These are phyloP conservation scores for Babesia bigemina DNA, from an alignment of 169 alveolate genomes.

Conservation along the genomic window DNA sequence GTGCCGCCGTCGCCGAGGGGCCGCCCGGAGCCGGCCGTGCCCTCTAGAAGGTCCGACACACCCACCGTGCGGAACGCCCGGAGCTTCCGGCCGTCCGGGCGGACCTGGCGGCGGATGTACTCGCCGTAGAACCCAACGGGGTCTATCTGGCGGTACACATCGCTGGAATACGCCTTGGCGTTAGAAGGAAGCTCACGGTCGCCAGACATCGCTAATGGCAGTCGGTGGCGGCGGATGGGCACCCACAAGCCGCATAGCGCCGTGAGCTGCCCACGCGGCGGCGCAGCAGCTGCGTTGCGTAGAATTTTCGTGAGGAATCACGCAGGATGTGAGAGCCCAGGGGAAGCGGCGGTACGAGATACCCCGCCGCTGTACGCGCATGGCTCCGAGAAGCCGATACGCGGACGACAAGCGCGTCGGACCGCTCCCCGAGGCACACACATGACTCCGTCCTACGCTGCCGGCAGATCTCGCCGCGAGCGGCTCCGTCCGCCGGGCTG, in stretches of 20 bases:
- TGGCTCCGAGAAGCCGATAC: too few relatives aligned
- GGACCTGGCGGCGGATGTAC: conserved; percentile 29
- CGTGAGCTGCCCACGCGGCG: too few relatives aligned
- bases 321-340: too few relatives aligned
- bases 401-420: too few relatives aligned
- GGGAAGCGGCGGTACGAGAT: too few relatives aligned
- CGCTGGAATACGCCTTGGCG: conserved; percentile 30
- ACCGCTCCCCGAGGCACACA: too few relatives aligned
- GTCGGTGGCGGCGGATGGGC: neutral
- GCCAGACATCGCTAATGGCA: neutral
- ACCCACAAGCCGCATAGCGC: neutral
- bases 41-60: conserved; percentile 41
- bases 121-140: conserved; percentile 37
- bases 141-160: conserved; percentile 63
- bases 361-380: too few relatives aligned
- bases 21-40: neutral
- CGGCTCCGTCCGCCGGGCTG: too few relatives aligned
- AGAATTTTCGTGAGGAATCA: too few relatives aligned
- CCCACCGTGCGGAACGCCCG: conserved; percentile 49
- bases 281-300: too few relatives aligned
- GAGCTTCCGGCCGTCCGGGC: conserved; percentile 68
- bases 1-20: conserved; percentile 11
- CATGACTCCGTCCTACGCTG: too few relatives aligned
- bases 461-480: too few relatives aligned
- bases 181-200: conserved; percentile 22